Evolutionary conservation across 768 basidiomycete genomes (phyloP), one percentile per base, ranked within the genome.

Genomic region (Strobilomyces confusus): DNA sequence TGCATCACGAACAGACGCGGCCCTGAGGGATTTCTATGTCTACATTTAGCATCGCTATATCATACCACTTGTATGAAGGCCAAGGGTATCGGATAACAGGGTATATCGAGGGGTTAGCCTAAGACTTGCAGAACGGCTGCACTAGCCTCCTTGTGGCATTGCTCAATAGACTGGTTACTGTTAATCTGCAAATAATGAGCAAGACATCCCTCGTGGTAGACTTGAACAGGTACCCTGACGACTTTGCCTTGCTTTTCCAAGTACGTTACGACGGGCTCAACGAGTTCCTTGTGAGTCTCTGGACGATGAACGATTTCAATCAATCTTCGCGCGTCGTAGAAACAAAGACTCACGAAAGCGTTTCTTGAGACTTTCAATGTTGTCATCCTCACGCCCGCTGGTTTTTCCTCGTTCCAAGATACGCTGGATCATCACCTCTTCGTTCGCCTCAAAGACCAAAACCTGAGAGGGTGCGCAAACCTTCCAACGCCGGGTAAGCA

Each of bases 301-400:
- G 51, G 13, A 46, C 26, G 22, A 37, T 49, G 30, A 29, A 9
- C 19, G 42, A 26, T 29, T 37, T 58, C 23, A 44, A 30, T 44
- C 47, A 5, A 47, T 36, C 34, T 25, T 44, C 11, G 37, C 1
- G 26, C 1, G 12, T 40, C 14, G 37, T 19, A 34, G 17, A 25
- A 30, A 12, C 29, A 29, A 5, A 12, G 13, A 77, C 86, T 19
- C 66, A 89, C 94, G 75, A 76, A 98, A 98, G n/a, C 97, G 89
- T 73, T 98, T 99, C 74, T 81, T 87, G 72, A 99, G 95, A 68
- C 86, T 92, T 69, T 95, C 92, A 13, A 61, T 59, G 66, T 99
- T 99, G 68, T 99, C 97, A 63, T 99, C 97, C 63, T 93, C 95
- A 14, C 97, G 79, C 15, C 97, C 95, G 51, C 89, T 92, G 0